Conservation (phyloP, 305 asterid genomes). For the Fraxinus paxiana region DNA sequence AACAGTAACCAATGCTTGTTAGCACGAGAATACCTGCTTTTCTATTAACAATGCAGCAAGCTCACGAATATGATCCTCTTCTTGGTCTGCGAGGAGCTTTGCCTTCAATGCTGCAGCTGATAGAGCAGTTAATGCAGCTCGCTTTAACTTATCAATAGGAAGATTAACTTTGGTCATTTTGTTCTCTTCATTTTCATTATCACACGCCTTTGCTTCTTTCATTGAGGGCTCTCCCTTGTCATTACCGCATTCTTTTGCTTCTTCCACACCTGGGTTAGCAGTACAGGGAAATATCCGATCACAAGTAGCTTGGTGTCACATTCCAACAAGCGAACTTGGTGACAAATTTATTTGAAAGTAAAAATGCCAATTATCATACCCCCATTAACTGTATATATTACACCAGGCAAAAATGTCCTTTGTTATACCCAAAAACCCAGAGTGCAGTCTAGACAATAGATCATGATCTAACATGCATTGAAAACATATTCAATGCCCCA, state of each 20-base stretch:
- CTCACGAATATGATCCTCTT: conserved; percentile 84
- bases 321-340: conserved; percentile 4
- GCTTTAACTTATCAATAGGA: conserved; percentile 49
- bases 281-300: conserved; percentile 14
- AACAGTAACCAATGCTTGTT: background rate
- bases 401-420: background rate
- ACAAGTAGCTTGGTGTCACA: conserved; percentile 13
- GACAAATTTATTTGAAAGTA: background rate
- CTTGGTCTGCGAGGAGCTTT: conserved; percentile 84
- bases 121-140: conserved; percentile 79
- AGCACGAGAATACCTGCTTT: conserved; percentile 61
- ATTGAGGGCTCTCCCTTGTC: conserved; percentile 38
- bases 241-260: conserved; percentile 36
- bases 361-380: background rate
- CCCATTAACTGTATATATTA: conserved; percentile 1
- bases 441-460: background rate
- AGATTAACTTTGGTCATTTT: conserved; percentile 31
- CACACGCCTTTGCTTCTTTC: conserved; percentile 39
- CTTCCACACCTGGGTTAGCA: conserved; percentile 38
- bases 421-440: background rate
- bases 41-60: conserved; percentile 66
- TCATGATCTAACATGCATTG: conserved; percentile 4
- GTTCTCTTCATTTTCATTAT: conserved; percentile 35
- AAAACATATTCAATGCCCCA: background rate
- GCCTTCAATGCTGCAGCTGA: conserved; percentile 98